Percentiles rank a stretch among this genome's conserved stretches.
Conservation (phyloP, 345 rosid genomes). For the Lepidium didymum region DNA sequence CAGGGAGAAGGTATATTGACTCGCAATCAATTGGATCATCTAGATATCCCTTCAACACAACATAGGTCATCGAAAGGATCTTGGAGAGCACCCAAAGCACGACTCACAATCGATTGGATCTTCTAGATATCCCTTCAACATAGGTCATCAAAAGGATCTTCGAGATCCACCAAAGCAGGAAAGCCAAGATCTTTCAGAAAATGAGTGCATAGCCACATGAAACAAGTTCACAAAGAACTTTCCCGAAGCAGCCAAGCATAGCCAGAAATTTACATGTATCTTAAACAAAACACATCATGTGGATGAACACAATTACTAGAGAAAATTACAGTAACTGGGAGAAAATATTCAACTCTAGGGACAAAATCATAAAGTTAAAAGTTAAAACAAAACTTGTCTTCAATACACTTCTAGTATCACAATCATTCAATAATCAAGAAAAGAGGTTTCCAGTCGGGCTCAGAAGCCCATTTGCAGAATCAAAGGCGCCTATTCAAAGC, state of each 20-base stretch:
- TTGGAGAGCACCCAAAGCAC: too few species aligned
- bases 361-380: constrained; percentile 1
- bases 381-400: constrained; percentile 92
- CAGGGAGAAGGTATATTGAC: constrained; percentile 33
- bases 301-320: not conserved
- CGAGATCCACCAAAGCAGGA: too few species aligned
- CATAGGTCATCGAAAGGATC: too few species aligned
- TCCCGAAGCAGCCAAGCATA: not conserved
- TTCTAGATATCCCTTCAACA: too few species aligned
- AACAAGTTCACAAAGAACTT: not conserved
- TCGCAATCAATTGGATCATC: too few species aligned
- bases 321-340: constrained; percentile 13
- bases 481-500: not conserved
- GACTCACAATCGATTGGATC: too few species aligned
- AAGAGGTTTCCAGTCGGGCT: constrained; percentile 40
- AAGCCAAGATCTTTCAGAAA: too few species aligned
- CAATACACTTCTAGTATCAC: constrained; percentile 87
- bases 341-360: not conserved
- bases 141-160: too few species aligned
- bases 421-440: constrained; percentile 72
- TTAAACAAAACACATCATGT: not conserved
- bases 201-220: too few species aligned
- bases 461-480: not conserved
- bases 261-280: not conserved
- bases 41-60: too few species aligned